These are phyloP conservation scores for Cercospora sp. DNA, from an alignment of 2,329 filamentous ascomycete species.

Conservation along the genomic window DNA sequence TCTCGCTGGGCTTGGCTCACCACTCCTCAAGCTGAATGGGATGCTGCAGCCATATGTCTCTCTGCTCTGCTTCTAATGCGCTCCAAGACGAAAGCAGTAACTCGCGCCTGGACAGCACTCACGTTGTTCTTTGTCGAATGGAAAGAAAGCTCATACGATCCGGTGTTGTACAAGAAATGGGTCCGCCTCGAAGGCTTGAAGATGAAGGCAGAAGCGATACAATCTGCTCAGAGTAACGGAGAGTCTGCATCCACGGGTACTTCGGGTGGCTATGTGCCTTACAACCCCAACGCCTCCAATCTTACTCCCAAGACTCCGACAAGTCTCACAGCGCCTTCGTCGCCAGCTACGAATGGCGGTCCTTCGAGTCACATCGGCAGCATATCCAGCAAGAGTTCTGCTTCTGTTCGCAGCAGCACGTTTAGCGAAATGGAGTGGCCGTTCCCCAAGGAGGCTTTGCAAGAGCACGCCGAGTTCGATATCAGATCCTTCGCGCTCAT, in stretches of 20 bases:
- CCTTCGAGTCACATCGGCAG: conserved; percentile 10
- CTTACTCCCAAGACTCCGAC: background rate
- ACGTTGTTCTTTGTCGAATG: conserved; percentile 21
- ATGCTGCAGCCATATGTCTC: conserved; percentile 19
- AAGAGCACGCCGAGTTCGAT: conserved; percentile 15
- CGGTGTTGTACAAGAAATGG: conserved; percentile 19
- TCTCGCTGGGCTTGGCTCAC: conserved; percentile 24
- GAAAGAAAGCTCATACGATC: conserved; percentile 18
- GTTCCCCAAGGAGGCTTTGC: conserved; percentile 9
- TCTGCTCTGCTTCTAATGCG: conserved; percentile 17
- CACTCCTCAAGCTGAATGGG: conserved; percentile 19
- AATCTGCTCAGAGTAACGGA: conserved; percentile 4
- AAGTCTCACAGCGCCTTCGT: background rate
- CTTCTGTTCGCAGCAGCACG: conserved; percentile 6
- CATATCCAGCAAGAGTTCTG: conserved; percentile 12
- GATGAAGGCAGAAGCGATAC: conserved; percentile 12
- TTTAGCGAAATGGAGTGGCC: conserved; percentile 18
- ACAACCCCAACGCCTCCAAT: background rate
- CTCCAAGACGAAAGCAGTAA: conserved; percentile 12
- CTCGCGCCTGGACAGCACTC: conserved; percentile 17
- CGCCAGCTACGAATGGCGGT: background rate
- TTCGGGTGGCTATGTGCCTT: conserved; percentile 3
- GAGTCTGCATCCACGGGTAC: background rate
- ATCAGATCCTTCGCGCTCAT: conserved; percentile 18
- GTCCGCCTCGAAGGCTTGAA: conserved; percentile 12